Base-by-base conservation (phyloP, 129 eudicot genomes). In the Silybum marianum region DNA sequence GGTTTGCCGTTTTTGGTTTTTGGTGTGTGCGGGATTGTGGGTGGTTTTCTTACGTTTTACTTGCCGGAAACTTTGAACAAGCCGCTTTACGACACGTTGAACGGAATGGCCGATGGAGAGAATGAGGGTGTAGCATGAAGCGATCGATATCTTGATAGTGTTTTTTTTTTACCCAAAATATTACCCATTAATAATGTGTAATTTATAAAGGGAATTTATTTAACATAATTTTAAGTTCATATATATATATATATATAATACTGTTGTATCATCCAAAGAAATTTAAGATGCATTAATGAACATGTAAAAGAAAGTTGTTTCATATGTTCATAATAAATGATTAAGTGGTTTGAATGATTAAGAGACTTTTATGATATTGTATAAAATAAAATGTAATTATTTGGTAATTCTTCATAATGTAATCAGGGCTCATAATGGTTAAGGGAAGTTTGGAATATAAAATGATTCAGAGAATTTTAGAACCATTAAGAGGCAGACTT, bases 51-150 rank as follows among this genome's bases (percentile, higher is more conserved):
- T 4, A 88, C 95, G 2, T 89, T 89, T 81, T 93, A 83, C 77
- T 74, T 96, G 84, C 99, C 99, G 69, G 99, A 96, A 80, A 96
- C 99, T 26, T 81, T 93, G 58, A 90, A 96, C 76, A 82, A 80
- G 81, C 99, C 98, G 51, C 81, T 96, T 75, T 96, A 96, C 19
- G 98, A 96, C 63, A 96, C 99, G 4, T 88, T 96, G 95, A 84
- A 80, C 8, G 99, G 99, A 18, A 84, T 96, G 91, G 93, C 81
- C 23, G 91, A 85, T 3, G 98, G 90, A 10, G 98, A 91, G 82
- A 75, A 78, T 1, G 83, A 83, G 79, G 82, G 82, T 75, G 1
- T 83, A 63, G 69, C 9, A n/a, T 71, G 4, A 48, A 71, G 22
- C 66, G 3, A 7, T 54, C 22, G 22, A 54, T 22, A 7, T 19